A percentile compares a stretch with the other conserved stretches of the same genome.
phyloP scores from a whole-genome alignment of 805 yeast species.

The Brettanomyces custersianus region DNA sequence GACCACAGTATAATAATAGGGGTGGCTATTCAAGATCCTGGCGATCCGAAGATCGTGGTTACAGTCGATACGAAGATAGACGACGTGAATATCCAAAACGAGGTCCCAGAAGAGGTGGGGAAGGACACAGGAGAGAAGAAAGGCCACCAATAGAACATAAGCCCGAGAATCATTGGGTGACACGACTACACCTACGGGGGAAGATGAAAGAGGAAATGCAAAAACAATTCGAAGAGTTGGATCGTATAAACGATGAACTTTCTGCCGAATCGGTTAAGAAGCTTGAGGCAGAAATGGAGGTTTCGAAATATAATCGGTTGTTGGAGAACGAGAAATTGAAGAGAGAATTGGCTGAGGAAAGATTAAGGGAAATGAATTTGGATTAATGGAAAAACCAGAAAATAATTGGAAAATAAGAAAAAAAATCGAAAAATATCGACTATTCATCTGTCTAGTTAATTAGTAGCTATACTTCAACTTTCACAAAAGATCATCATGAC shows the following conservation, averaged over 20 bases:
- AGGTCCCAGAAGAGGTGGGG: background rate
- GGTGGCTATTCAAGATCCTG: background rate
- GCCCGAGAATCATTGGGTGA: conserved; percentile 22
- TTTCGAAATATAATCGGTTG: conserved; percentile 17
- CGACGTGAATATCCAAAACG: background rate
- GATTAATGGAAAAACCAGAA: background rate
- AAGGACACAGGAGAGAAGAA: background rate
- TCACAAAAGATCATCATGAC: background rate
- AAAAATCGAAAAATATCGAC: background rate
- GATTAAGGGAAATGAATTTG: conserved; percentile 40
- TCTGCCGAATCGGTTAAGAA: conserved; percentile 10
- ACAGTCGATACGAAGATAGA: background rate
- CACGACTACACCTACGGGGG: conserved; percentile 16
- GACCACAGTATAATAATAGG: background rate
- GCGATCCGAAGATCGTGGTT: background rate
- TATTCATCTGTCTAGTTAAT: background rate
- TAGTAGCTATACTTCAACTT: background rate
- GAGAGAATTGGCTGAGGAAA: conserved; percentile 29
- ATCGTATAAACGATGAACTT: conserved; percentile 13
- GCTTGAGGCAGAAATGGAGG: conserved; percentile 21
- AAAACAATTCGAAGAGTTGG: conserved; percentile 16
- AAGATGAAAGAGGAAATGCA: conserved; percentile 10
- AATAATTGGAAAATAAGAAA: background rate
- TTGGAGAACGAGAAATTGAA: conserved; percentile 18
- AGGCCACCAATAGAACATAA: background rate